These are phyloP conservation scores for Neurospora discreta DNA, from an alignment of 495 filamentous ascomycete species.

Conservation along the genomic window DNA sequence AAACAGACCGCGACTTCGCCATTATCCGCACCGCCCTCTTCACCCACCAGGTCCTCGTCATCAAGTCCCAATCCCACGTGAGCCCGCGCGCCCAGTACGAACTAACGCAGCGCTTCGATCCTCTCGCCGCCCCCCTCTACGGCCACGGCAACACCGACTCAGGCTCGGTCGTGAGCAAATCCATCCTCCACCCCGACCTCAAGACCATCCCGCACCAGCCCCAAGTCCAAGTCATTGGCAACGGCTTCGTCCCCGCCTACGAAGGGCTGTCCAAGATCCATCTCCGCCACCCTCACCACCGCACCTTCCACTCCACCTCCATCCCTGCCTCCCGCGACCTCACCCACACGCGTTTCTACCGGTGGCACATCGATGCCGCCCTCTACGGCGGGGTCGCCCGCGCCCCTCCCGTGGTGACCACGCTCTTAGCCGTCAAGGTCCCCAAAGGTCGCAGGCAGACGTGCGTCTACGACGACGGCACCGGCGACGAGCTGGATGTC, in stretches of 20 bases:
- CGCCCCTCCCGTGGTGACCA: constrained; percentile 57
- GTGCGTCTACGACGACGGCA: constrained; percentile 60
- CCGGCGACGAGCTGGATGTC: constrained; percentile 53
- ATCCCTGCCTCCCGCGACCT: constrained; percentile 54
- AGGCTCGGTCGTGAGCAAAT: constrained; percentile 32
- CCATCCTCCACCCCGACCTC: constrained; percentile 63
- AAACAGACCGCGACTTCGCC: constrained; percentile 46
- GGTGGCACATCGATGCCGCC: constrained; percentile 73
- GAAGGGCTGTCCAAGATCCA: constrained; percentile 56
- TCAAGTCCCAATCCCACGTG: constrained; percentile 53
- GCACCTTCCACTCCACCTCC: constrained; percentile 54
- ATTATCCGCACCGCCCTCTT: constrained; percentile 51
- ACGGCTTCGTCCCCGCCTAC: constrained; percentile 52
- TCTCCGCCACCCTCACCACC: constrained; percentile 63
- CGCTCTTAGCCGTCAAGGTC: constrained; percentile 55
- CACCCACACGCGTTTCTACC: constrained; percentile 59
- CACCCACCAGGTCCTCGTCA: constrained; percentile 50
- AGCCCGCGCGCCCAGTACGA: constrained; percentile 59
- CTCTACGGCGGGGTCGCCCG: constrained; percentile 45
- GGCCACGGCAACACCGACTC: constrained; percentile 59
- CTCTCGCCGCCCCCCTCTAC: constrained; percentile 44
- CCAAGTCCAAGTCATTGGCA: constrained; percentile 69
- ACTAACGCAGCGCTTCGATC: constrained; percentile 60
- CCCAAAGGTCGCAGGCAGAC: constrained; percentile 52
- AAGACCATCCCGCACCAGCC: constrained; percentile 71